A percentile compares a stretch with the other conserved stretches of the same genome.
Conservation (phyloP, 2,329 filamentous ascomycete species). For the Monilinia laxa region DNA sequence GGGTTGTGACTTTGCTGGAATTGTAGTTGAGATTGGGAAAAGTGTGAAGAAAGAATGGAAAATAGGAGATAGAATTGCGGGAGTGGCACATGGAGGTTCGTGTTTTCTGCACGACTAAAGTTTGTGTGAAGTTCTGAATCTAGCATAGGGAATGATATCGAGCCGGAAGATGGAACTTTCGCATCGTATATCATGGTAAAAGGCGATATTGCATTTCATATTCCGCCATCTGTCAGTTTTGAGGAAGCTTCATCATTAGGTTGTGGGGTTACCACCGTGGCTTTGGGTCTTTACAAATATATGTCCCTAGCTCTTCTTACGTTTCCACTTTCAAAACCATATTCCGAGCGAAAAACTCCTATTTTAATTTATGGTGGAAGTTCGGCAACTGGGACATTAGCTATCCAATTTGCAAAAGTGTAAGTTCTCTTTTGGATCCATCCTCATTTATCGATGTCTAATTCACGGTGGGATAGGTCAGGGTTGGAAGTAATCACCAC, state of each 20-base stretch:
- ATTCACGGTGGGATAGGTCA: constrained; percentile 13
- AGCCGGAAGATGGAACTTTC: constrained; percentile 34
- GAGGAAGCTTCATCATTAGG: constrained; percentile 45
- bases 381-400: constrained; percentile 34
- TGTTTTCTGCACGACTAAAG: neutral
- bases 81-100: constrained; percentile 33
- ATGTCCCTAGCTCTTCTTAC: neutral
- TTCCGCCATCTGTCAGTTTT: constrained; percentile 46
- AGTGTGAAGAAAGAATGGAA: constrained; percentile 30
- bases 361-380: constrained; percentile 41
- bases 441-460: neutral
- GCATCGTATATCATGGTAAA: constrained; percentile 37
- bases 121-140: neutral
- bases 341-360: neutral
- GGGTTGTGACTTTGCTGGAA: constrained; percentile 17
- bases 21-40: constrained; percentile 26
- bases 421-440: constrained; percentile 37
- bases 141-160: neutral
- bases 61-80: constrained; percentile 31
- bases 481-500: constrained; percentile 39
- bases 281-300: constrained; percentile 20
- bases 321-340: neutral
- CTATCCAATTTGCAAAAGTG: constrained; percentile 40
- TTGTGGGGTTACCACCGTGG: constrained; percentile 27
- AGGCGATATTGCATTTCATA: constrained; percentile 44